Base-by-base conservation (phyloP, 345 rosid species). In the Boechera stricta region DNA sequence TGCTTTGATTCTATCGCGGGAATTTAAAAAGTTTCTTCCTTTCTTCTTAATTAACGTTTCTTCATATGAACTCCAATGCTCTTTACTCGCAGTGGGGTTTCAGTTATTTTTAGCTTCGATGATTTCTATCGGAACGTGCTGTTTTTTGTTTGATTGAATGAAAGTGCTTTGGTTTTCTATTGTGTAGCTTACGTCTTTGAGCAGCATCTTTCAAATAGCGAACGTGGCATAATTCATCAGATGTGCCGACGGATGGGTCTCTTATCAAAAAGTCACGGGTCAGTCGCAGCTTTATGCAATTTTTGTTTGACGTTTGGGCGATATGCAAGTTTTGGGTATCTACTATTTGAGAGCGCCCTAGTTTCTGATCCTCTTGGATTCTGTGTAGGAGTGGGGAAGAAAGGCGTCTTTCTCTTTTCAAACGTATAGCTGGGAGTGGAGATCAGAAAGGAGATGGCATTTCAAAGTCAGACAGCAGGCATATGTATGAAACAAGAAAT, bases 221-320 rank as follows among this genome's bases (percentile, higher is more conserved):
- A 91, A 36, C 97, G 99, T 33, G 94, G 88, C 56, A 69, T 83
- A 31, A 90, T 92, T 44, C 98, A 95, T 81, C 63, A 73, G 53
- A 68, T 85, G 55, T 86, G 90, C 84, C 79, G 66, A 74, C 83
- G 80, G 82, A 72, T 88, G 92, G 99, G 97, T 55, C 41, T 95
- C 75, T 62, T 39, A 53, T 95, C 99, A 58, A 90, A 87, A 84
- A 95, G 97, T 77, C 63, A 65, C 3, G 99, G 99, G 99, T 95
- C 66, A 86, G 98, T 89, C 53, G 55, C 67, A 28, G 45, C 36
- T 13, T 52, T 9, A 8, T 61, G 32, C 6, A n/a, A n/a, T 28
- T 59, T 35, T 38, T 7, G 18, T 41, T 39, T 61, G 11, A 28
- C 10, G 18, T 21, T 60, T 18, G 13, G 47, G 48, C 5, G 2